Conservation (phyloP, 1,284 basidiomycete species). For the Tylopilus sp. region DNA sequence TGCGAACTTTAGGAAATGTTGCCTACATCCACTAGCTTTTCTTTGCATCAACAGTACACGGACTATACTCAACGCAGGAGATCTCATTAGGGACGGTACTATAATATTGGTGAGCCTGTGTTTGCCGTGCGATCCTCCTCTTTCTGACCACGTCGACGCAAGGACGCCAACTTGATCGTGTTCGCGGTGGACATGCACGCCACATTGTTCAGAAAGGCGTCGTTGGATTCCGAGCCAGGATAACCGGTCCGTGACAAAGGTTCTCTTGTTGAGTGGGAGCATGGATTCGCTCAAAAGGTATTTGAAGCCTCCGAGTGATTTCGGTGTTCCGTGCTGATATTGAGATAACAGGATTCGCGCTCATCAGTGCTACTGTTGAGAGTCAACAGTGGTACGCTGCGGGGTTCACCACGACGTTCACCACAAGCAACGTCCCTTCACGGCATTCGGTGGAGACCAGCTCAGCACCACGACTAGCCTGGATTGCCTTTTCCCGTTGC, state of each 20-base stretch:
- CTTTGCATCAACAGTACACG: constrained; percentile 50
- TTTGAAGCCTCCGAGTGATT: no score
- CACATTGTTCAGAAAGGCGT: constrained; percentile 63
- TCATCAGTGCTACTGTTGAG: no score
- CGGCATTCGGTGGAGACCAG: constrained; percentile 21
- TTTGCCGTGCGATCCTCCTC: no score
- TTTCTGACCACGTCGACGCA: neutral
- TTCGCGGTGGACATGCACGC: constrained; percentile 35
- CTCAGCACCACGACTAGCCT: constrained; percentile 9
- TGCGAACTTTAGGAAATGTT: constrained; percentile 63
- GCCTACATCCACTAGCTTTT: constrained; percentile 68
- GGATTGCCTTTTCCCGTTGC: constrained; percentile 22
- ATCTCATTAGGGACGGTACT: constrained; percentile 44
- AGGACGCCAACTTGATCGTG: constrained; percentile 29
- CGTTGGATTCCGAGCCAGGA: constrained; percentile 59
- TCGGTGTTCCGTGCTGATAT: no score
- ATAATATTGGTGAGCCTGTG: neutral
- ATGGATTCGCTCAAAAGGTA: neutral
- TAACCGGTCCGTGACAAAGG: constrained; percentile 47
- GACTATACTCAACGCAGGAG: constrained; percentile 46
- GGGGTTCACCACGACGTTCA: no score
- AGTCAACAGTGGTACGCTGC: no score
- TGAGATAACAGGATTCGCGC: no score
- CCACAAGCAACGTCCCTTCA: no score
- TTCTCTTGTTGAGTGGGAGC: constrained; percentile 47